Evolutionary conservation across 1,139 yeast genomes (phyloP).

Genomic region (Yamadazyma taylorii): DNA sequence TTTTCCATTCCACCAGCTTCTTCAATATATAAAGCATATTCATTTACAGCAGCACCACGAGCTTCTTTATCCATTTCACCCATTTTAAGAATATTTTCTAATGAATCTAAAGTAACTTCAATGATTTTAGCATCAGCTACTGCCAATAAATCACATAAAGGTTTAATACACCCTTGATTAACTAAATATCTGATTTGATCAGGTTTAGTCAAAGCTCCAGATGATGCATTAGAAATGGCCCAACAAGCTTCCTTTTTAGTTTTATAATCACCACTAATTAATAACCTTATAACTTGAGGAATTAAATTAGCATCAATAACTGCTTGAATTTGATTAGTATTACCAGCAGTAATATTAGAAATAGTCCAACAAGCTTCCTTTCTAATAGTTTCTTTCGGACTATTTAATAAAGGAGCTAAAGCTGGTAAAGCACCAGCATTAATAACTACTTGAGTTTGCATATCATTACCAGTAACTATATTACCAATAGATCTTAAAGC

Average conservation of each 20-base stretch:
- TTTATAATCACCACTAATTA: constrained; percentile 85
- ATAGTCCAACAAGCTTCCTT: constrained; percentile 99
- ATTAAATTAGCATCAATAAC: constrained; percentile 92
- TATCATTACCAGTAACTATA: constrained; percentile 94
- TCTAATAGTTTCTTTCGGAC: constrained; percentile 88
- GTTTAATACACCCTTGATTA: constrained; percentile 94
- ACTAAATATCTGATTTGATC: constrained; percentile 93
- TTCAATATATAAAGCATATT: constrained; percentile 88
- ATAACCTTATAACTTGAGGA: constrained; percentile 85
- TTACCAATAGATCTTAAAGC: constrained; percentile 97
- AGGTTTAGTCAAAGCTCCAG: constrained; percentile 91
- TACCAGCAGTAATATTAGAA: constrained; percentile 97
- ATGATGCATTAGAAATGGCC: constrained; percentile 97
- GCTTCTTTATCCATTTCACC: constrained; percentile 92
- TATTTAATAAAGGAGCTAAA: constrained; percentile 72
- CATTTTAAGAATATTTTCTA: constrained; percentile 89
- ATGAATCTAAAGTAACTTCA: constrained; percentile 93
- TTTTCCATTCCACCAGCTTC: constrained; percentile 99
- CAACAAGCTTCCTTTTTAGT: constrained; percentile 99
- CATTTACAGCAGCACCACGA: constrained; percentile 67
- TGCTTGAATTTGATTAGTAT: constrained; percentile 91
- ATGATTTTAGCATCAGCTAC: constrained; percentile 89
- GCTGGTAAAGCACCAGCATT: constrained; percentile 92
- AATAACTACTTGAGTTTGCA: constrained; percentile 92
- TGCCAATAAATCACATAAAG: constrained; percentile 86